phyloP scores from a whole-genome alignment of 2,329 filamentous ascomycete genomes.

The Raffaelea arxii region DNA sequence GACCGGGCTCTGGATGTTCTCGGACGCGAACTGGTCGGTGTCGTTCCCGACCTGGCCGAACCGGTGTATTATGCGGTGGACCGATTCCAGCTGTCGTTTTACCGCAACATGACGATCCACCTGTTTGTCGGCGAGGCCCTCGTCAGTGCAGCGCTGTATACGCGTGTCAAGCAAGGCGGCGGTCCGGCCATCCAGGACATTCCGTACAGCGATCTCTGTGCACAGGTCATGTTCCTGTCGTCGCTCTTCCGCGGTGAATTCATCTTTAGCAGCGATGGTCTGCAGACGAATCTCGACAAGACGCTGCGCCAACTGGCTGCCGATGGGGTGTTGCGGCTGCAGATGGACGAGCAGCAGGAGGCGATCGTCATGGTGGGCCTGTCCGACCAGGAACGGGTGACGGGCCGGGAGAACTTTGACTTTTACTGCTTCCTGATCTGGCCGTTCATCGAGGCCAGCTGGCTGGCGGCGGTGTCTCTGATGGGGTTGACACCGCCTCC shows the following conservation, averaged over 20 bases:
- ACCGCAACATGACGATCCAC: slow-evolving; percentile 98
- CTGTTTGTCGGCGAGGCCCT: slow-evolving; percentile 91
- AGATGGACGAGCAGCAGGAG: slow-evolving; percentile 41
- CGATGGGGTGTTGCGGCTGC: slow-evolving; percentile 66
- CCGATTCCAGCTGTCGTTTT: slow-evolving; percentile 93
- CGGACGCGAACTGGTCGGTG: slow-evolving; percentile 77
- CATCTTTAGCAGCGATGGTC: slow-evolving; percentile 83
- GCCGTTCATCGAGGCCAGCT: slow-evolving; percentile 93
- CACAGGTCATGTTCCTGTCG: slow-evolving; percentile 82
- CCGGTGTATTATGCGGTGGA: slow-evolving; percentile 93
- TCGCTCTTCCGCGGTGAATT: slow-evolving; percentile 94
- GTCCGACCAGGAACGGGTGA: slow-evolving; percentile 62
- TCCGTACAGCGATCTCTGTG: slow-evolving; percentile 58
- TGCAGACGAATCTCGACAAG: slow-evolving; percentile 69
- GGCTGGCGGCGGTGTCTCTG: slow-evolving; percentile 81
- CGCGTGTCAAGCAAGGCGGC: slow-evolving; percentile 81
- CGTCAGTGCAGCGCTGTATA: slow-evolving; percentile 86
- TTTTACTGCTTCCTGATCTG: slow-evolving; percentile 99
- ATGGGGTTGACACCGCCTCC: slow-evolving; percentile 74
- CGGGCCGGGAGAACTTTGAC: slow-evolving; percentile 88
- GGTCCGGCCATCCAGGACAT: slow-evolving; percentile 73
- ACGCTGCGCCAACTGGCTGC: slow-evolving; percentile 69
- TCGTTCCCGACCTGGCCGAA: slow-evolving; percentile 70
- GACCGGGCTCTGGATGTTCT: slow-evolving; percentile 86
- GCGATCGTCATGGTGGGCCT: slow-evolving; percentile 61